Base-by-base conservation (phyloP, 495 filamentous ascomycete genomes). In the Aspergillus indologenus region DNA sequence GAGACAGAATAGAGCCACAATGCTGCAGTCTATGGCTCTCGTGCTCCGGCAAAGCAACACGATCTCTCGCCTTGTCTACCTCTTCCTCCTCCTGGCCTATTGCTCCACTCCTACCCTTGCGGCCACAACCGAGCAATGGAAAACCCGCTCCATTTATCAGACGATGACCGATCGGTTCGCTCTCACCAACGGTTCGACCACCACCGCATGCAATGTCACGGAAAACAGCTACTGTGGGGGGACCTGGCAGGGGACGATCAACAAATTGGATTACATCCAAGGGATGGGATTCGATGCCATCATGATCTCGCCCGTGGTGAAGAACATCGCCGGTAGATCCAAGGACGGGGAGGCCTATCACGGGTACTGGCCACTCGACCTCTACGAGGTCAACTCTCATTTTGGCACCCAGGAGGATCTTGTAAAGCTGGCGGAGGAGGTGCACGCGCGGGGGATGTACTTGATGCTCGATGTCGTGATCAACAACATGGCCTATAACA, bases 271-370 rank as follows among this genome's bases (percentile, higher is more conserved):
- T 54, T 72, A 72, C 57, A 69, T 91, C 61, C 79, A 89, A 60
- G 75, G 75, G 40, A 85, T 90, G 81, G 87, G 88, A 11, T 90
- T 91, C 58, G 84, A 83, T 55, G 86, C 87, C 12, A 73, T 90
- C 45, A 89, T 86, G 86, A 90, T 90, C 58, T 88, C 85, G 0
- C 88, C 88, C 0, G 71, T 90, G n/a, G 82, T 85, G 34, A 69
- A 79, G 53, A 82, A 88, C 57, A 65, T 88, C 19, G 68, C 75
- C 0, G 70, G 71, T 1, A 68, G 74, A n/a, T 78, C 74, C 5
- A 63, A 65, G 1, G 78, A 83, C 56, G 81, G 82, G 14, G 69
- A 69, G 31, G 78, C 81, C 0, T 70, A 65, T 51, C 67, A 70
- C 34, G 67, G 67, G 12, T 70, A 70, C 52, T 70, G 67, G 67